phyloP scores from a whole-genome alignment of 225 moss, liverwort and hornwort genomes.

The Marchantia paleacea region DNA sequence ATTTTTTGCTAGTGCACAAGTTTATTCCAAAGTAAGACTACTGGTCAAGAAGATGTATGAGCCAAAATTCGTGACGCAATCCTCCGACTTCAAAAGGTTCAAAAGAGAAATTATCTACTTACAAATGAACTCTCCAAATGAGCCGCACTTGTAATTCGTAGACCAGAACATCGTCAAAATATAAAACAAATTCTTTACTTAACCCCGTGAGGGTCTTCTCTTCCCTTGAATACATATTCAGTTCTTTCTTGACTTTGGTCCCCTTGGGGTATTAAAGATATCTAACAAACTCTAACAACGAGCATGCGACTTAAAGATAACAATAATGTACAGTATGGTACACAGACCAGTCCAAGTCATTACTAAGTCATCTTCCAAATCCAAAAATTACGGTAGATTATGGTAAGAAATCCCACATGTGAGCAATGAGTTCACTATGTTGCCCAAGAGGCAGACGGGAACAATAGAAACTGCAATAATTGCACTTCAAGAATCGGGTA shows the following conservation, averaged over 20 bases:
- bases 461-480: background rate
- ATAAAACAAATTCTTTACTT: too few relatives aligned
- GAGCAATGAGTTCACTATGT: background rate
- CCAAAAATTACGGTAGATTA: conserved; percentile 1
- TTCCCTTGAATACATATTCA: background rate
- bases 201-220: background rate
- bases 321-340: conserved; percentile 16
- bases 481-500: background rate
- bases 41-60: too few relatives aligned
- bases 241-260: background rate
- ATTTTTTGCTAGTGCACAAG: too few relatives aligned
- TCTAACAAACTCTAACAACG: background rate
- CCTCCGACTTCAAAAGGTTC: too few relatives aligned
- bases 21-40: too few relatives aligned
- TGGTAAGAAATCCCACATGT: background rate
- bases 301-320: background rate
- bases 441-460: background rate
- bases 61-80: too few relatives aligned
- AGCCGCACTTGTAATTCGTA: too few relatives aligned
- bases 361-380: conserved; percentile 4
- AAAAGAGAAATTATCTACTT: too few relatives aligned
- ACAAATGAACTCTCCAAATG: too few relatives aligned
- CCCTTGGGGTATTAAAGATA: background rate
- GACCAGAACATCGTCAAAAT: too few relatives aligned
- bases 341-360: background rate